Evolutionary conservation across 1,139 yeast genomes (phyloP), one percentile per base, ranked within the genome.

Genomic region (Geotrichum bryndzae): DNA sequence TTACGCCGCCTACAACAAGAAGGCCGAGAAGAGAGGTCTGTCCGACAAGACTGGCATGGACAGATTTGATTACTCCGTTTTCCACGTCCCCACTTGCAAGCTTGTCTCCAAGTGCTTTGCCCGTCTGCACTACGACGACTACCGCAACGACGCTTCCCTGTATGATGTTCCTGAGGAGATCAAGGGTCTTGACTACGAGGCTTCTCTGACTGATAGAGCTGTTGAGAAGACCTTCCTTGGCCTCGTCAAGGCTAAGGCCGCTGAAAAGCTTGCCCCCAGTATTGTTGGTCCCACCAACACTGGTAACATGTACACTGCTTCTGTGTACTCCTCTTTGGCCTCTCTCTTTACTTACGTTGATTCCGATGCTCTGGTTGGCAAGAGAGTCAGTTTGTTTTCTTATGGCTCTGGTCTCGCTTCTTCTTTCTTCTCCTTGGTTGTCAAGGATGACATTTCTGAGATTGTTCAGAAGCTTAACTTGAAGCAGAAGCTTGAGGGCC

Each of bases 11-110:
- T 95, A 92, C 81, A 87, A 95, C 70, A 82, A 82, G 73, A 94
- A 92, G 80, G 86, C 92, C 62, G 81, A 84, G 69, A 83, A 84
- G 73, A 81, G 78, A 67, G 84, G 84, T 35, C 72, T 80, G 52
- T 60, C 64, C 13, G 62, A 56, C 27, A 59, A 58, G 45, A 58
- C 64, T 55, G 67, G 67, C 56, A 69, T 82, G 57, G 81, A 84
- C 69, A 84, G 87, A 77, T 95, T 95, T 74, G 97, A 91, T 78
- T 95, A 88, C 82, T 87, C 89, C 71, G 96, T 94, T 57, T 95
- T 94, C 92, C 99, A 95, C 77, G 97, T 92, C 60, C 99, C 99
- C 74, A 95, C 96, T 66, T 92, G 99, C 80, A 95, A 95, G 80
- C 83, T 92, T 73, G 98, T 94, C 65, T 80, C 87, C 72, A 95